phyloP scores from a whole-genome alignment of 768 basidiomycete genomes.

The Crepidotus variabilis region DNA sequence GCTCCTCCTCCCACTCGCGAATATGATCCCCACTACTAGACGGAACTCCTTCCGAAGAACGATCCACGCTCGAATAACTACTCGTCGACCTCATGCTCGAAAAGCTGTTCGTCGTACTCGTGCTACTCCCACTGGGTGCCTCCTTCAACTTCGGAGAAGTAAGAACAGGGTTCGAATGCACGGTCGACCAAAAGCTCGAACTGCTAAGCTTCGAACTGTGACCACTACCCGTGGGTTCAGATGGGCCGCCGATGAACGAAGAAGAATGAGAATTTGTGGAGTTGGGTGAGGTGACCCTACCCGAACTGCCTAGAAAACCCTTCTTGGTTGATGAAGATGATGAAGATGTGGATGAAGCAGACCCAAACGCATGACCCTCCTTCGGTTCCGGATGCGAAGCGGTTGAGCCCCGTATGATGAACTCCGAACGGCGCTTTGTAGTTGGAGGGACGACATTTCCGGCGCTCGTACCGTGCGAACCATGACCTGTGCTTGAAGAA shows the following conservation, averaged over 20 bases:
- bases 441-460: not conserved
- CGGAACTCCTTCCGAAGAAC: not conserved
- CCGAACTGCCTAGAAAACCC: not conserved
- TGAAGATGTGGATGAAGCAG: not conserved
- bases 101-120: constrained; percentile 28
- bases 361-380: constrained; percentile 7
- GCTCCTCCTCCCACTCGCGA: constrained; percentile 77
- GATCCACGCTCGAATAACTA: constrained; percentile 4
- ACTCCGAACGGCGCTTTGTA: constrained; percentile 17
- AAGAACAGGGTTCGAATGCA: constrained; percentile 13
- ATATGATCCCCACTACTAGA: constrained; percentile 26
- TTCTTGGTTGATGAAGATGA: not conserved
- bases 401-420: constrained; percentile 9
- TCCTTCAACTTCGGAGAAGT: constrained; percentile 16
- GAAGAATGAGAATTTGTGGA: not conserved
- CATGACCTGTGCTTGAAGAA: not conserved
- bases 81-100: constrained; percentile 32
- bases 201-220: constrained; percentile 5
- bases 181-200: constrained; percentile 20
- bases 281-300: too few species aligned
- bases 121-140: constrained; percentile 31
- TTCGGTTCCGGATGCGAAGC: not conserved
- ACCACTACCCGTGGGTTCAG: not conserved
- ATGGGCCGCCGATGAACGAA: not conserved
- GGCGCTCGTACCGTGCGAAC: not conserved